Base-by-base conservation (phyloP, 1,139 yeast species). In the Kurtzmaniella quercitrusa region DNA sequence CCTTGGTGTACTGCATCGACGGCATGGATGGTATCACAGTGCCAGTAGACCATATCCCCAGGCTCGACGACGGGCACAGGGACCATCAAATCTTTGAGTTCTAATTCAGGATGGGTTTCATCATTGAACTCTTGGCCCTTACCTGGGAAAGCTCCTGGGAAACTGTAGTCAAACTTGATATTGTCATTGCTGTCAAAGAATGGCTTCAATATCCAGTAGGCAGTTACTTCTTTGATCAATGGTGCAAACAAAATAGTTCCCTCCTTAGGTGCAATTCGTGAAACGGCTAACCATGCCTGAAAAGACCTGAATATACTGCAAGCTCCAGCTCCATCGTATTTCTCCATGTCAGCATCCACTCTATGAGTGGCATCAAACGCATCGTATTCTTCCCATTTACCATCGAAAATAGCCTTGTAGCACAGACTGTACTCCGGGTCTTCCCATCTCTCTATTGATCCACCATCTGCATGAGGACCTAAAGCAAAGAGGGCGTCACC, bases 31-130 rank as follows among this genome's bases (percentile, higher is more conserved):
- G 65, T 44, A 50, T 75, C 81, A 46, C 70, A 61, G 53, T 76
- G 81, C 81, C 81, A 76, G 43, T 68, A 70, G 0, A 75, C 77
- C 49, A 62, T 68, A 49, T 74, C 77, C 2, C 74, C 73, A 25
- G 66, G 59, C 9, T 60, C 49, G 8, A 67, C 73, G 34, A 58
- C 52, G 3, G 74, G 73, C 40, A 68, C 60, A 10, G 62, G 57
- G 11, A 59, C 56, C 48, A 65, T 59, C 11, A 62, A 48, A 24
- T 54, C 54, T 2, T 50, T 45, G 19, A 57, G 63, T 14, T 56
- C 46, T 34, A 69, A 52, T 38, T 65, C 68, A 9, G 66, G 70
- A 44, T 59, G 62, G 24, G 57, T 50, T 1, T 53, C 48, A 9
- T 21, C 31, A 34, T 52, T 36, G 39, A 52, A 56, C 34, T 57